Evolutionary conservation across 495 filamentous ascomycete species (phyloP), one percentile per base, ranked within the genome.

Genomic region (Aspergillus hancockii): DNA sequence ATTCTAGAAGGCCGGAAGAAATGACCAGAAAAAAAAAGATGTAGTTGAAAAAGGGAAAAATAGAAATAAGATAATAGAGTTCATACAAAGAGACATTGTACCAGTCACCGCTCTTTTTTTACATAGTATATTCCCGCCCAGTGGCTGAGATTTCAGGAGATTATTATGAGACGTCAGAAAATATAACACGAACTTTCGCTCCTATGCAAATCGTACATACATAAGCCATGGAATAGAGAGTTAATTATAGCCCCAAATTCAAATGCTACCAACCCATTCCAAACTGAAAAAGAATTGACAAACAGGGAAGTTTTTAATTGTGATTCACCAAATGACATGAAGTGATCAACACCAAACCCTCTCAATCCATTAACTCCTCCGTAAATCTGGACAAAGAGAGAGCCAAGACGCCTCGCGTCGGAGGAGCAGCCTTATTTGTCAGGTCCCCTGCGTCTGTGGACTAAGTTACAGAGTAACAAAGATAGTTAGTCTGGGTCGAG

Each of bases 361-460:
- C 9, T 36, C 13, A 10, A 12, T 36, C 13, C 13, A 10, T 41
- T 14, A n/a, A 41, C 2, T 14, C 38, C 38, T 6, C n/a, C 38
- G 14, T 2, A 22, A 49, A 23, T 49, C 21, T 4, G 25, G 31
- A 13, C 23, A 4, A 7, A 10, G 30, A 10, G 31, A 51, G 28
- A 52, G 50, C 50, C 50, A 52, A 52, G 41, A n/a, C 2, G 50
- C 50, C n/a, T 52, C 28, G 23, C 31, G 50, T 52, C 50, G 50
- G 50, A 52, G 50, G 30, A 38, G 13, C 50, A 52, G 50, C 50
- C 50, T 52, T 52, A 52, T 50, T 50, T 31, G 47, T 50, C 47
- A 30, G 22, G 14, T 31, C 18, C 18, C 41, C 41, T 21, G 18
- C 41, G 41, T 18, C 41, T 21, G 41, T 21, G 14, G 18, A 14